These are phyloP conservation scores for Calonectria montana DNA, from an alignment of 2,329 filamentous ascomycete genomes.

Conservation along the genomic window DNA sequence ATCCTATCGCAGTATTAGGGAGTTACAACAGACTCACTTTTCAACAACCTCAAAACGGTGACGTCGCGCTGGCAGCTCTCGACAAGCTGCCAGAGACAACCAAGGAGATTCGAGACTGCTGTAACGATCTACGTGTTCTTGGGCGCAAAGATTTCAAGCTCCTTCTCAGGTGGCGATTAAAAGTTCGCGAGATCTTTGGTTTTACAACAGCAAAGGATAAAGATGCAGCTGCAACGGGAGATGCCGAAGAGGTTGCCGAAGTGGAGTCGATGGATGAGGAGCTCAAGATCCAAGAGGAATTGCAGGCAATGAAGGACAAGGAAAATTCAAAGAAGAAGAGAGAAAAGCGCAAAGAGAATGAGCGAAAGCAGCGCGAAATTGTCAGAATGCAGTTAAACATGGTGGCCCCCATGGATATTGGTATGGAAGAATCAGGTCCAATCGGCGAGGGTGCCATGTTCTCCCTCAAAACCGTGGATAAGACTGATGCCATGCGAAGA, in stretches of 20 bases:
- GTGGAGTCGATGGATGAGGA: slow-evolving; percentile 96
- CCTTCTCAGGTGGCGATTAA: slow-evolving; percentile 88
- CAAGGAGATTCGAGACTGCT: slow-evolving; percentile 81
- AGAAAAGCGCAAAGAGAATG: slow-evolving; percentile 88
- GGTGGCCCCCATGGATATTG: slow-evolving; percentile 95
- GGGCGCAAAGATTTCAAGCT: slow-evolving; percentile 95
- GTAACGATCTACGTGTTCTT: slow-evolving; percentile 86
- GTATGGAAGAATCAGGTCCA: slow-evolving; percentile 86
- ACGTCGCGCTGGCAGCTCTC: slow-evolving; percentile 88
- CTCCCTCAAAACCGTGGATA: slow-evolving; percentile 83
- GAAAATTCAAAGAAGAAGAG: slow-evolving; percentile 82
- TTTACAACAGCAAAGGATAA: slow-evolving; percentile 86
- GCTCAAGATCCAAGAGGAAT: slow-evolving; percentile 86
- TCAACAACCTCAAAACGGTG: slow-evolving; percentile 80
- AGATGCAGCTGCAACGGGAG: slow-evolving; percentile 62
- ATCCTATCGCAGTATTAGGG: slow-evolving; percentile 93
- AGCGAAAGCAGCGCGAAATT: slow-evolving; percentile 93
- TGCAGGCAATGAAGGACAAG: slow-evolving; percentile 84
- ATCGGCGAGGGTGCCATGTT: slow-evolving; percentile 88
- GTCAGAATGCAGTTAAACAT: slow-evolving; percentile 98
- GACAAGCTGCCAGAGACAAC: slow-evolving; percentile 90
- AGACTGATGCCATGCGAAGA: slow-evolving; percentile 74
- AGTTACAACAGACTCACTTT: slow-evolving; percentile 87
- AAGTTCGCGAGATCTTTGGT: slow-evolving; percentile 90
- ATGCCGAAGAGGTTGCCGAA: slow-evolving; percentile 78